phyloP scores from a whole-genome alignment of 2,329 filamentous ascomycete genomes.

The Sporothrix euskadiensis region DNA sequence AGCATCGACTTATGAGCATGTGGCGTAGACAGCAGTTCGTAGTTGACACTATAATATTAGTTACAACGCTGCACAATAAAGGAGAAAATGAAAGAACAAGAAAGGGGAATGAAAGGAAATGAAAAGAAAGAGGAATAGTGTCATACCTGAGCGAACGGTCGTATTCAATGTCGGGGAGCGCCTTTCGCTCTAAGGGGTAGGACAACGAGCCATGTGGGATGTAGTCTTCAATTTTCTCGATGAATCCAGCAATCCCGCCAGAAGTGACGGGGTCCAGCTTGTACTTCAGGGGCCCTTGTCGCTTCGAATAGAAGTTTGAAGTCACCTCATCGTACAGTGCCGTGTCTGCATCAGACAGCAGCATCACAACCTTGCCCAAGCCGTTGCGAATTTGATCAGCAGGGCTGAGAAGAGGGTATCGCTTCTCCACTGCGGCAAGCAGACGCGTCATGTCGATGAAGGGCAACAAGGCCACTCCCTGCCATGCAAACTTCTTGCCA shows the following conservation, averaged over 20 bases:
- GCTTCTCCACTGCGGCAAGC: conserved; percentile 76
- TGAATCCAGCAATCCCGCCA: conserved; percentile 74
- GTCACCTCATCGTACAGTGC: conserved; percentile 80
- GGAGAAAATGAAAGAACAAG: neutral
- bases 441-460: conserved; percentile 94
- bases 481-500: conserved; percentile 98
- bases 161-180: conserved; percentile 76
- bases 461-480: conserved; percentile 87
- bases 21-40: conserved; percentile 72
- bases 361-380: conserved; percentile 75
- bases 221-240: conserved; percentile 80
- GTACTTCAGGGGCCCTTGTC: conserved; percentile 65
- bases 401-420: conserved; percentile 74
- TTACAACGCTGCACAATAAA: neutral
- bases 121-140: neutral
- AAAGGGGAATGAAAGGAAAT: neutral
- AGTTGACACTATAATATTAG: conserved; percentile 67
- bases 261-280: conserved; percentile 74
- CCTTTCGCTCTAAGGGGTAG: conserved; percentile 71
- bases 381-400: conserved; percentile 79
- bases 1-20: conserved; percentile 92
- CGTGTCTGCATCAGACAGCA: conserved; percentile 80
- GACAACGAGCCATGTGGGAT: conserved; percentile 79
- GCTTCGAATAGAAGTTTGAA: conserved; percentile 88
- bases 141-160: conserved; percentile 79